Percentiles rank a stretch among this genome's conserved stretches.
Evolutionary conservation across 148 eudicot species (phyloP).

Genomic region (Camellia granthamiana): DNA sequence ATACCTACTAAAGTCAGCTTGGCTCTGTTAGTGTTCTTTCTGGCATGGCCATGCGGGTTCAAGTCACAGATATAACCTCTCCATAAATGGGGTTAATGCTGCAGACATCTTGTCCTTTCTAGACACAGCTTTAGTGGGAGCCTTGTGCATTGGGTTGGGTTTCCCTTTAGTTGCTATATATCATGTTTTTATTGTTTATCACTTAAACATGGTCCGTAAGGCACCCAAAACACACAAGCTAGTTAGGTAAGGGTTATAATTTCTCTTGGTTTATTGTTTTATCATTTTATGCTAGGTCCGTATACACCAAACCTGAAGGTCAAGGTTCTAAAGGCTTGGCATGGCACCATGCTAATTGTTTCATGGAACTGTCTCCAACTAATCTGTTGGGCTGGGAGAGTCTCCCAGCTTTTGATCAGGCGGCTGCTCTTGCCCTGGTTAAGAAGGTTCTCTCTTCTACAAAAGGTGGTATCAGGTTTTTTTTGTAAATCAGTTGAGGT

Average conservation of each 20-base stretch:
- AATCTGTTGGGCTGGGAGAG: conserved; percentile 68
- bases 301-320: conserved; percentile 72
- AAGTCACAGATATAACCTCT: too few species aligned
- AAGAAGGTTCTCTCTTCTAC: conserved; percentile 50
- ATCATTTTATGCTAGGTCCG: conserved; percentile 53
- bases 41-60: too few species aligned
- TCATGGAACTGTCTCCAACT: conserved; percentile 50
- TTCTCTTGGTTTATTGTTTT: conserved; percentile 1
- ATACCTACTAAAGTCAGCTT: too few species aligned
- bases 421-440: conserved; percentile 38
- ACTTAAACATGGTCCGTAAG: not conserved
- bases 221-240: not conserved
- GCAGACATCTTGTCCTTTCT: too few species aligned
- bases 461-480: conserved; percentile 29
- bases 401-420: conserved; percentile 66
- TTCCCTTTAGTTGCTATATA: not conserved
- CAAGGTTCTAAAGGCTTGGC: conserved; percentile 68
- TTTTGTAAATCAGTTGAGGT: not conserved
- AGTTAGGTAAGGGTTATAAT: not conserved
- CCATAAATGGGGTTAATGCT: too few species aligned
- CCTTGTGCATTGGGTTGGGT: too few species aligned
- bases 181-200: not conserved
- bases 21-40: too few species aligned
- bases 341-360: conserved; percentile 93
- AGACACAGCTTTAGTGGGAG: too few species aligned